phyloP scores from a whole-genome alignment of 371 early-diverging fungal species.

The Basidiobolus heterosporus region DNA sequence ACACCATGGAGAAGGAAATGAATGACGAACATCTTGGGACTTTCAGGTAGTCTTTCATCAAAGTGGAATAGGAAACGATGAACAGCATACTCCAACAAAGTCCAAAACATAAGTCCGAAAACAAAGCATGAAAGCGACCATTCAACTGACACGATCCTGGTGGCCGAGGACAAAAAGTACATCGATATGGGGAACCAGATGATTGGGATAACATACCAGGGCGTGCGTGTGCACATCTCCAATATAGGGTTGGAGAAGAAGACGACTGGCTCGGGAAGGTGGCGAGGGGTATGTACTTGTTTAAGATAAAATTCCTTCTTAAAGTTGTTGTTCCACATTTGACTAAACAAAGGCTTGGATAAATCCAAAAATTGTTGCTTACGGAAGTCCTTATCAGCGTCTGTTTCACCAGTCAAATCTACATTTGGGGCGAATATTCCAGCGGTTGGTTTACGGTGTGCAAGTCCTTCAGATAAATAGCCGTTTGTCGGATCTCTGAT shows the following conservation, averaged over 20 bases:
- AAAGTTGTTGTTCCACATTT: slow-evolving; percentile 53
- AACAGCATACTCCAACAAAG: slow-evolving; percentile 61
- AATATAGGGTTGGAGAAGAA: slow-evolving; percentile 58
- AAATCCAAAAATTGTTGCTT: slow-evolving; percentile 65
- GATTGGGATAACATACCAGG: slow-evolving; percentile 82
- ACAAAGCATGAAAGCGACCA: slow-evolving; percentile 7
- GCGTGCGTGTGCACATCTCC: slow-evolving; percentile 70
- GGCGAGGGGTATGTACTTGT: slow-evolving; percentile 82
- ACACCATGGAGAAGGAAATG: slow-evolving; percentile 89
- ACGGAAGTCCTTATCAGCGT: slow-evolving; percentile 23
- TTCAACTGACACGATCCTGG: slow-evolving; percentile 2
- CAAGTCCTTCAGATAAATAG: too few species aligned
- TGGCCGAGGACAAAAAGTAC: slow-evolving; percentile 3
- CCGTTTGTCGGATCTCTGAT: not conserved
- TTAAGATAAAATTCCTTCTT: slow-evolving; percentile 67
- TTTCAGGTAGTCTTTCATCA: slow-evolving; percentile 72
- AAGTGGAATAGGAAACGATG: slow-evolving; percentile 89
- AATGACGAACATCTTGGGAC: slow-evolving; percentile 42
- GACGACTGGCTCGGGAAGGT: slow-evolving; percentile 55
- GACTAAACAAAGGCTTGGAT: slow-evolving; percentile 59
- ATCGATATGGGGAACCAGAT: slow-evolving; percentile 56
- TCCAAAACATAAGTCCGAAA: slow-evolving; percentile 40
- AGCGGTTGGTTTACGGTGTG: not conserved
- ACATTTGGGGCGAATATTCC: not conserved
- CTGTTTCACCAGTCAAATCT: slow-evolving; percentile 23